These are phyloP conservation scores for Candida taoyuanica DNA, from an alignment of 805 yeast genomes.

Conservation along the genomic window DNA sequence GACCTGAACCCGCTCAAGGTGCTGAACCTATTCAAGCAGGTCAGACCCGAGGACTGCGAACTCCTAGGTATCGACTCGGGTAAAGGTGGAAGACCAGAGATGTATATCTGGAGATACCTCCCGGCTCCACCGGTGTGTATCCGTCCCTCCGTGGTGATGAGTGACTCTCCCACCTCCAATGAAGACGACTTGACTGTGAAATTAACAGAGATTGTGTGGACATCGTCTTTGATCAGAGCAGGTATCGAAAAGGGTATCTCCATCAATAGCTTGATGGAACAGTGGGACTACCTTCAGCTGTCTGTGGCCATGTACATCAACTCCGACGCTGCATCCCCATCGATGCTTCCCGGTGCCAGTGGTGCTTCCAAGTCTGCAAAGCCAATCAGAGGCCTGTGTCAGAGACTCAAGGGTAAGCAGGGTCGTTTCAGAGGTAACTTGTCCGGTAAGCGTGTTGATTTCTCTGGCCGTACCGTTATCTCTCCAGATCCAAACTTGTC, in stretches of 20 bases:
- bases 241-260: constrained; percentile 95
- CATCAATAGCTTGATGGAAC: constrained; percentile 92
- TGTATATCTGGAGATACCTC: constrained; percentile 92
- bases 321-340: constrained; percentile 86
- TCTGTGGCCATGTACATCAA: constrained; percentile 97
- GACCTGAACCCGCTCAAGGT: constrained; percentile 93
- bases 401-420: constrained; percentile 95
- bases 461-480: constrained; percentile 96
- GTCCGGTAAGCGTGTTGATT: constrained; percentile 98
- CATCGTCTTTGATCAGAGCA: constrained; percentile 88
- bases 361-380: constrained; percentile 53
- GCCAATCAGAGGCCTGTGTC: constrained; percentile 91
- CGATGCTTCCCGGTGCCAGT: constrained; percentile 65
- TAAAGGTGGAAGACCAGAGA: constrained; percentile 90
- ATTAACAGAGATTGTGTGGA: constrained; percentile 94
- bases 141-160: constrained; percentile 94
- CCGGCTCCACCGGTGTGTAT: constrained; percentile 99
- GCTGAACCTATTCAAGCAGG: constrained; percentile 78
- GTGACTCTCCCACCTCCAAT: constrained; percentile 81
- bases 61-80: constrained; percentile 85
- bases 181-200: constrained; percentile 98
- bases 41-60: constrained; percentile 85
- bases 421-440: constrained; percentile 98
- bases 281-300: constrained; percentile 95
- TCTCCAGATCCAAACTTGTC: constrained; percentile 96